These are phyloP conservation scores for Madurella fahalii DNA, from an alignment of 2,329 filamentous ascomycete species.

Conservation along the genomic window DNA sequence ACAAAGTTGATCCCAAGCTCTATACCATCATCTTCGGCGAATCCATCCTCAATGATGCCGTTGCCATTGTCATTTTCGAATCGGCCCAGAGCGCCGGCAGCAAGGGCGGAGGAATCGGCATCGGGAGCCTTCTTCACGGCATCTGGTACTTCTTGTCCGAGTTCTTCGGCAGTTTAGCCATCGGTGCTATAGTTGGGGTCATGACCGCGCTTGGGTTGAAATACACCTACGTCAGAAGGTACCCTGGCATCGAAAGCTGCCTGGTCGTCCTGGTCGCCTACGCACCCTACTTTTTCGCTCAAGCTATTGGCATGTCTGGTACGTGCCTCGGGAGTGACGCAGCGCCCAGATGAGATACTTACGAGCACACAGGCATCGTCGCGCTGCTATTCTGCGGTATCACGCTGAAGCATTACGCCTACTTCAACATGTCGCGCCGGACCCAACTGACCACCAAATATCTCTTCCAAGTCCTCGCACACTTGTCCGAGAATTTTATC, in stretches of 20 bases:
- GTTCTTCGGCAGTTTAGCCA: conserved; percentile 90
- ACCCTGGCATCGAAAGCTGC: conserved; percentile 96
- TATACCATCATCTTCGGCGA: conserved; percentile 99
- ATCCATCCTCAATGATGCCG: conserved; percentile 95
- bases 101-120: conserved; percentile 68
- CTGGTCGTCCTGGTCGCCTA: conserved; percentile 92
- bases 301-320: conserved; percentile 95
- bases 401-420: conserved; percentile 96
- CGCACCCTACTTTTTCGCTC: conserved; percentile 95
- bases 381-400: conserved; percentile 97
- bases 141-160: conserved; percentile 92
- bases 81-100: conserved; percentile 85
- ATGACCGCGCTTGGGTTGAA: conserved; percentile 84
- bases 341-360: conserved; percentile 1
- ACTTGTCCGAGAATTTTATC: conserved; percentile 98
- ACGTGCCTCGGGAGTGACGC: conserved; percentile 31
- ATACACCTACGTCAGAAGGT: conserved; percentile 86
- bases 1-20: conserved; percentile 97
- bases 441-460: conserved; percentile 98
- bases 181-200: conserved; percentile 84
- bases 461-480: conserved; percentile 89
- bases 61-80: conserved; percentile 97
- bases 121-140: conserved; percentile 83
- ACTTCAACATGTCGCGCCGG: conserved; percentile 98
- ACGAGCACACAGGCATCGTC: conserved; percentile 68